Percentiles rank a stretch among this genome's conserved stretches.
Evolutionary conservation across 768 basidiomycete species (phyloP).

Genomic region (Kwoniella pini): DNA sequence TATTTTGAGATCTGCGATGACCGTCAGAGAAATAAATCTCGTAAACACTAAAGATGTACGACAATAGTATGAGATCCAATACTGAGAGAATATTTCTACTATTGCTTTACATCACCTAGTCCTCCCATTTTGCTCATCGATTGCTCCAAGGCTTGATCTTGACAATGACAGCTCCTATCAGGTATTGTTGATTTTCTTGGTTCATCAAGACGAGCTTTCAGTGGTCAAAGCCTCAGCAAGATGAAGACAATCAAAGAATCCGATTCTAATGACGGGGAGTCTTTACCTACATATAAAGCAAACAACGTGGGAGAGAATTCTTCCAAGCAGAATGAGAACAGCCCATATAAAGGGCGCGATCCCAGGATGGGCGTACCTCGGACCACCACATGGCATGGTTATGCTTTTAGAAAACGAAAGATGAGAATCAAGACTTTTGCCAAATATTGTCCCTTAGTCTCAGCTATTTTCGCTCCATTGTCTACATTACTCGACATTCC

Average conservation of each 20-base stretch:
- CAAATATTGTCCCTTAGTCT: slow-evolving; percentile 48
- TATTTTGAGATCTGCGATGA: slow-evolving; percentile 9
- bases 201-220: too few species aligned
- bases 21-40: too few species aligned
- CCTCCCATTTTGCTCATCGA: too few species aligned
- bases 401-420: slow-evolving; percentile 4
- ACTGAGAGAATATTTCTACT: too few species aligned
- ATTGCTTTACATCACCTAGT: too few species aligned
- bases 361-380: not conserved
- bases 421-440: slow-evolving; percentile 18
- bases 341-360: not conserved
- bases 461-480: slow-evolving; percentile 54
- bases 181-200: too few species aligned
- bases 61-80: too few species aligned
- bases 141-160: too few species aligned
- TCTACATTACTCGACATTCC: slow-evolving; percentile 56
- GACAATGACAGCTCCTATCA: too few species aligned
- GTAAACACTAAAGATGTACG: too few species aligned
- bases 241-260: not conserved
- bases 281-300: not conserved
- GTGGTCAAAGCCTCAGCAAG: not conserved
- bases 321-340: not conserved
- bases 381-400: slow-evolving; percentile 13
- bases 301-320: not conserved
- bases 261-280: not conserved